These are phyloP conservation scores for Rubia balearica DNA, from an alignment of 305 asterid genomes.

Conservation along the genomic window DNA sequence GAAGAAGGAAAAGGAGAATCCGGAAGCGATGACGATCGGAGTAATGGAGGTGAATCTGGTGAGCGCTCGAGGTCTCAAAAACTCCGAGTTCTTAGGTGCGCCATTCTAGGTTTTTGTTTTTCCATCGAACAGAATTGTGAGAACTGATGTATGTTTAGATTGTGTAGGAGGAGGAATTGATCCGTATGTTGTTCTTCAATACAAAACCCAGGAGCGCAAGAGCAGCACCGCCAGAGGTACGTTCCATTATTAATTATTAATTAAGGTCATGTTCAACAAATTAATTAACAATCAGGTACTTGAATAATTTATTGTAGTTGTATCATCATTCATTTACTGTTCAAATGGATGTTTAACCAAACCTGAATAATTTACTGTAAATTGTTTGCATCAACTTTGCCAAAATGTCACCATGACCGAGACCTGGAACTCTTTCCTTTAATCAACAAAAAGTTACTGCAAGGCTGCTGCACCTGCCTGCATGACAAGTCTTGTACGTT, in stretches of 20 bases:
- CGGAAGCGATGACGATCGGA: conserved; percentile 32
- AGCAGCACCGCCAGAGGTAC: conserved; percentile 38
- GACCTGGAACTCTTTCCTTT: not conserved
- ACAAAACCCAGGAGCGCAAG: conserved; percentile 38
- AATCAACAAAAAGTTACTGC: not conserved
- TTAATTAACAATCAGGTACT: not conserved
- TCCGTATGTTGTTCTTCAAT: conserved; percentile 57
- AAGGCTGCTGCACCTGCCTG: not conserved
- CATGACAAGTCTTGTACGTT: not conserved
- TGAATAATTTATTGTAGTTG: too few relatives aligned
- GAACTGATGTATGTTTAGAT: not conserved
- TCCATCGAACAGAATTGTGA: not conserved
- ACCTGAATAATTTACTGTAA: too few relatives aligned
- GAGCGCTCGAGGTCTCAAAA: conserved; percentile 48
- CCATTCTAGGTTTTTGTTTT: not conserved
- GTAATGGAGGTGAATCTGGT: conserved; percentile 58
- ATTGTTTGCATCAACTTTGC: not conserved
- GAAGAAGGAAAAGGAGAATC: too few relatives aligned
- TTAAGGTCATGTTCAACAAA: too few relatives aligned
- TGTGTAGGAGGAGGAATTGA: conserved; percentile 35
- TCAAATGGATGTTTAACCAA: not conserved
- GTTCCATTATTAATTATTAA: not conserved
- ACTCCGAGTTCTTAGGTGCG: conserved; percentile 46
- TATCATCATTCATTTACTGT: not conserved
- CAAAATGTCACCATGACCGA: not conserved